Evolutionary conservation across 495 filamentous ascomycete species (phyloP).

Genomic region (Thermochaetoides thermophila): DNA sequence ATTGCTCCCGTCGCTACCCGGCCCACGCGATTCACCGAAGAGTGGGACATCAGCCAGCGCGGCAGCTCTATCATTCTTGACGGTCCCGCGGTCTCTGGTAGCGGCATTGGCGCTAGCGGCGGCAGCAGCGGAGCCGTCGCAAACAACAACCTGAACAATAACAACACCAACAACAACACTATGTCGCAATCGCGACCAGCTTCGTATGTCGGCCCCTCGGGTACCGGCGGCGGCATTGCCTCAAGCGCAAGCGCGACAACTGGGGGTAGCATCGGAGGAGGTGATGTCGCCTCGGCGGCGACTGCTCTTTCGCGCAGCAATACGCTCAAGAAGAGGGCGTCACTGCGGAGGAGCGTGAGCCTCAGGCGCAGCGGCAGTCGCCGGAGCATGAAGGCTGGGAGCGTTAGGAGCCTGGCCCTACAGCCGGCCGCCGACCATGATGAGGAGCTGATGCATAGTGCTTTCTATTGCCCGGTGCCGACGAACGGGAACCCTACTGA

Average conservation of each 20-base stretch:
- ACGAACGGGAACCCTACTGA: constrained; percentile 81
- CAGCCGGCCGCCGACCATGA: constrained; percentile 48
- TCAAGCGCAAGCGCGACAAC: constrained; percentile 9
- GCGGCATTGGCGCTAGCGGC: too few species aligned
- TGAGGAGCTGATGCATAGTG: constrained; percentile 67
- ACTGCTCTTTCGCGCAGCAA: constrained; percentile 59
- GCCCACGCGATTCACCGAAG: constrained; percentile 47
- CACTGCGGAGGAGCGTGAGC: constrained; percentile 55
- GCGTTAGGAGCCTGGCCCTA: constrained; percentile 58
- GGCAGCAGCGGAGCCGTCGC: too few species aligned
- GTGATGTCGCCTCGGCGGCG: too few species aligned
- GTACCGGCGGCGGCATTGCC: too few species aligned
- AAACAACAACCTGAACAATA: too few species aligned
- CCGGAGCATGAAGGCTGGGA: constrained; percentile 61
- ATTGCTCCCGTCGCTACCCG: constrained; percentile 12
- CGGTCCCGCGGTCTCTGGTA: too few species aligned
- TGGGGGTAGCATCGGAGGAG: too few species aligned
- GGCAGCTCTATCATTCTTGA: constrained; percentile 47
- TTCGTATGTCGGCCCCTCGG: constrained; percentile 30
- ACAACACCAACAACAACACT: too few species aligned
- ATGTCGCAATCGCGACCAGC: too few species aligned
- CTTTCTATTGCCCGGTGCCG: constrained; percentile 78
- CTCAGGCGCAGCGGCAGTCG: constrained; percentile 68
- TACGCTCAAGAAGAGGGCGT: constrained; percentile 76
- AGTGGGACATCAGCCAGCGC: constrained; percentile 55